Evolutionary conservation across 2,329 filamentous ascomycete genomes (phyloP), one percentile per base, ranked within the genome.

Genomic region (Phaeosphaeria sp.): DNA sequence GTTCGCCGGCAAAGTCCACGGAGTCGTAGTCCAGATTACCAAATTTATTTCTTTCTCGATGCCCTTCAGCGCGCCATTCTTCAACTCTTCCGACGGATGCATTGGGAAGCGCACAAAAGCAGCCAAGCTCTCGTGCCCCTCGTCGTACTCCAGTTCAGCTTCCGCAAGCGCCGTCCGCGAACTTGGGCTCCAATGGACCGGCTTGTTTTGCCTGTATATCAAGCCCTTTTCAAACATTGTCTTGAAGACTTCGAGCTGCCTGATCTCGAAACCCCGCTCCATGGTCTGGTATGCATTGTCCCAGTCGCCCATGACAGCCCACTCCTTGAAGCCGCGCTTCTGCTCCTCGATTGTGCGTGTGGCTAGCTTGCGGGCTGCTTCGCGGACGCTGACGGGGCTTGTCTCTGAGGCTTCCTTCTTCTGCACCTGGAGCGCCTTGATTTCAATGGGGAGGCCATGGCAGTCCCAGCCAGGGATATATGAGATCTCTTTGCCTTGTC

Each of bases 1-100:
- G 74, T 99, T 99, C 1, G 94, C 93, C 0, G 95, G 94, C 5
- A 99, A 81, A 0, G 95, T 99, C 95, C 95, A 99, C 0, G 95
- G 95, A 0, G 95, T 99, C 0, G 95, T 99, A 1, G 95, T 99
- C 95, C 95, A 99, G 51, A 98, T 91, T n/a, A 95, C 84, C n/a
- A 91, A 92, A 74, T 85, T 90, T 11, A 97, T 25, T 0, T 66
- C 57, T 1, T 61, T 62, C 3, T 53, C 13, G 0, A 74, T 48
- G 25, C 39, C 44, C 43, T 55, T 60, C 50, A 81, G 71, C 21
- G 79, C 57, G 6, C 66, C 77, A 7, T 78, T 68, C 47, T 71
- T 69, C 22, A 89, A 65, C 22, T 78, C 71, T 7, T 78, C 71
- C 0, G 83, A 80, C 13, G 77, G 68, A 0, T 76, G 75, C 25